A percentile compares a stretch with the other conserved stretches of the same genome.
These are phyloP conservation scores for Pyronema domesticum DNA, from an alignment of 495 filamentous ascomycete genomes.

Conservation along the genomic window DNA sequence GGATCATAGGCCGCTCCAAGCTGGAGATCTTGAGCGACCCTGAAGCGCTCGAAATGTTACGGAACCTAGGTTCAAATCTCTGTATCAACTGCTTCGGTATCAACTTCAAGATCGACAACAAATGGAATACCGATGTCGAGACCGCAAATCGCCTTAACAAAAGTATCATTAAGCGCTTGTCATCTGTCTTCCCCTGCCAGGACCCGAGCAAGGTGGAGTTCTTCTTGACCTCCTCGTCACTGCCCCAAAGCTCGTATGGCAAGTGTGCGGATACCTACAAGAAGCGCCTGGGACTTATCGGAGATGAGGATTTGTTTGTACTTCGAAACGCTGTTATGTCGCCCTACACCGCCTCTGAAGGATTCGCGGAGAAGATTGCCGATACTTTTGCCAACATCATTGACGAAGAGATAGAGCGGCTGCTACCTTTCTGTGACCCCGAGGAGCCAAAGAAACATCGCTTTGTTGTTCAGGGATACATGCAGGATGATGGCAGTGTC, in stretches of 20 bases:
- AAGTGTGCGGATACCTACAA: not conserved
- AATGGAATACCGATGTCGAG: constrained; percentile 31
- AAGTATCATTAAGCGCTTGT: constrained; percentile 28
- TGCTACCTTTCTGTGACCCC: too few species aligned
- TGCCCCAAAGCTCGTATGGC: not conserved
- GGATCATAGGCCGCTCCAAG: constrained; percentile 27
- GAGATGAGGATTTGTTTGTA: not conserved
- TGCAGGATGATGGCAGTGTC: too few species aligned
- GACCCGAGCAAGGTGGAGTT: constrained; percentile 18
- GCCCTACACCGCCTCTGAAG: not conserved
- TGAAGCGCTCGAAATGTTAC: constrained; percentile 26
- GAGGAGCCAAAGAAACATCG: too few species aligned
- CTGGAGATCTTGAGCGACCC: constrained; percentile 24
- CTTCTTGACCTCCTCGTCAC: not conserved
- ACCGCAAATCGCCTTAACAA: constrained; percentile 34
- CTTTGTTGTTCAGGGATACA: too few species aligned
- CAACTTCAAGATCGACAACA: constrained; percentile 28
- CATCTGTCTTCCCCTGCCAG: constrained; percentile 27
- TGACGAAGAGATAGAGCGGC: not conserved
- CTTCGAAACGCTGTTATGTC: not conserved
- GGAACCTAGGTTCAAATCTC: constrained; percentile 29
- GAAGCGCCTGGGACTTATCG: not conserved
- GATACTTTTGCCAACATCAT: not conserved
- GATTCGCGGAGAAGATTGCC: not conserved
- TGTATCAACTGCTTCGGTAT: constrained; percentile 33